Base-by-base conservation (phyloP, 148 eudicot species). In the Fagopyrum esculentum region DNA sequence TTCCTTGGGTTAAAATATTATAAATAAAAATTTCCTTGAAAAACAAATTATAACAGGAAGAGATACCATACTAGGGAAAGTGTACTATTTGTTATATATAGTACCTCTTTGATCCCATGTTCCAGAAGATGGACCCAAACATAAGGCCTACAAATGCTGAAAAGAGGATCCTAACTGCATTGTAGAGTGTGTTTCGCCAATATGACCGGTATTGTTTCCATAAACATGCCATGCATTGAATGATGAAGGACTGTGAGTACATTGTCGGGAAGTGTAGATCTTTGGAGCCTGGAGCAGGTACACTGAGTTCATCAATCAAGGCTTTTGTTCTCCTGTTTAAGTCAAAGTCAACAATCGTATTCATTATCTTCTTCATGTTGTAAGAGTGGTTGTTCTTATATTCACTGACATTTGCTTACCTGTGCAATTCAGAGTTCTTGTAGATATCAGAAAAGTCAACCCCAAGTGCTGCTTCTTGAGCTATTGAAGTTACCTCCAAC, bases 151-250 rank as follows among this genome's bases (percentile, higher is more conserved):
- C 84, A 74, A 84, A 77, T 64, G 83, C 66, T 1, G 89, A 81
- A 57, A 86, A 86, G n/a, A 86, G 72, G 76, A 88, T 80, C 76
- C 91, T 79, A 77, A 84, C 78, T 61, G 89, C 91, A 48, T 81
- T 86, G 82, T 88, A 88, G 77, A 84, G 75, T 1, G 87, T 84
- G 80, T 88, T 88, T 63, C 89, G 75, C 91, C 91, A 88, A 52
- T 88, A 88, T 17, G 91, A 88, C 74, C 83, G 77, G 69, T 80
- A 82, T 68, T 82, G 89, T 78, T 88, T 88, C 91, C 91, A 88
- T 49, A 88, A 77, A 73, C 89, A 88, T 61, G 91, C 89, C 17
- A 50, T 73, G 48, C 87, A 88, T 59, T 88, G 91, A 13, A 73
- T 63, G 71, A 72, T 26, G 57, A 78, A 59, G 22, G 85, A 30